Base-by-base conservation (phyloP, 352 stramenopile genomes). In the Hyaloperonospora brassicae region DNA sequence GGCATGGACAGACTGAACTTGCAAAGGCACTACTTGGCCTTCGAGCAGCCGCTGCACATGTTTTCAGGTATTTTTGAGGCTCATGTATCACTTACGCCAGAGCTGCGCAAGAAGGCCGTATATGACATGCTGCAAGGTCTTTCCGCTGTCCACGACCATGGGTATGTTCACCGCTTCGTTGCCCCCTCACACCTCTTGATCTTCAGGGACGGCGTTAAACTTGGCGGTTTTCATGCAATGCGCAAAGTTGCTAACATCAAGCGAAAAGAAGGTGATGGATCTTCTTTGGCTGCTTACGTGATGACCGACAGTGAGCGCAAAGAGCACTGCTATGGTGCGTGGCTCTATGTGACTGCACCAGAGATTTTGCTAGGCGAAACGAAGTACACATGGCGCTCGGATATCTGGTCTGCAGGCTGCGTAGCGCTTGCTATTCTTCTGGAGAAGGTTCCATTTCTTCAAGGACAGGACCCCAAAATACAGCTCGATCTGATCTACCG, bases 401-500 rank as follows among this genome's bases (percentile, higher is more conserved):
- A 94, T 45, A 68, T 94, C 14, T 94, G 84, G 84, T 82, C 79
- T 0, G 69, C 70, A 24, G 84, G 84, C 13, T 86, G 74, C 53
- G 70, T 91, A 9, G 64, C 59, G 13, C 64, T 94, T 30, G 63
- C 72, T 24, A 72, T 94, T 38, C 54, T 94, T 17, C 69, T 91
- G 5, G 71, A 89, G 35, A 74, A 70, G 39, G 61, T 76, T 14
- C 74, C 76, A 10, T 76, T 90, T 14, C 61, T 94, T 8, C 74
- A 82, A 42, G 84, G 73, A 11, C 69, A 69, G 13, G 75, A 90
- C 31, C 22, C 70, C 14, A 76, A 75, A n/a, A 60, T 73, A 22
- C 84, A 94, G 49, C 49, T 94, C 31, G 74, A 92, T 47, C 64
- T 85, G 42, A 88, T 92, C 42, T 94, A 85, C 53, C 79, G 84